Conservation (phyloP, 2,329 filamentous ascomycete genomes). For the Penicillium sp. region DNA sequence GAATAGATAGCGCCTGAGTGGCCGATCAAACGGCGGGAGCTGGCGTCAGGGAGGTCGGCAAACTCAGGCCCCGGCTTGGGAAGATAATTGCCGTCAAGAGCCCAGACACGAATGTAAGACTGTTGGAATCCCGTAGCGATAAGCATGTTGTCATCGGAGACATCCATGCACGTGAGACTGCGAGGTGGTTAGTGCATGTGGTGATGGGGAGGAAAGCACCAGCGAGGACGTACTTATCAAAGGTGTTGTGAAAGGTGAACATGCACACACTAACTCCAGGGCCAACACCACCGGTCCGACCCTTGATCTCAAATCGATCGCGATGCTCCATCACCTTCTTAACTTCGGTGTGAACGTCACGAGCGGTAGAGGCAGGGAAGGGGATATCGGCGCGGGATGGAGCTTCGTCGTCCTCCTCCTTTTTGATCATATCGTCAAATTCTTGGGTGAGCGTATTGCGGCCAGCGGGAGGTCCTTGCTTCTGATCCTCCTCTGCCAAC, state of each 20-base stretch:
- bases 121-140: slow-evolving; percentile 89
- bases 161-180: slow-evolving; percentile 90
- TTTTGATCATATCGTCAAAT: slow-evolving; percentile 84
- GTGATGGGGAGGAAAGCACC: neutral
- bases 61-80: slow-evolving; percentile 64
- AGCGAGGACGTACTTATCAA: slow-evolving; percentile 67
- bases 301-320: slow-evolving; percentile 86
- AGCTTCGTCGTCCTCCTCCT: slow-evolving; percentile 82
- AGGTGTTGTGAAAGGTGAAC: slow-evolving; percentile 98
- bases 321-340: slow-evolving; percentile 91
- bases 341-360: slow-evolving; percentile 92
- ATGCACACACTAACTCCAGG: slow-evolving; percentile 87
- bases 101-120: slow-evolving; percentile 95
- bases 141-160: slow-evolving; percentile 85
- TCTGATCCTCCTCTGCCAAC: slow-evolving; percentile 80
- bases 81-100: slow-evolving; percentile 80
- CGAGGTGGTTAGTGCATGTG: slow-evolving; percentile 22
- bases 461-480: slow-evolving; percentile 70
- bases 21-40: slow-evolving; percentile 76
- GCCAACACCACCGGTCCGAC: slow-evolving; percentile 78
- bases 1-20: slow-evolving; percentile 88
- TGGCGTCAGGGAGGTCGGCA: slow-evolving; percentile 65
- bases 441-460: slow-evolving; percentile 77
- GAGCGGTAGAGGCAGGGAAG: slow-evolving; percentile 80
- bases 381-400: slow-evolving; percentile 79